These are phyloP conservation scores for Alliaria petiolata DNA, from an alignment of 345 rosid species.

Conservation along the genomic window DNA sequence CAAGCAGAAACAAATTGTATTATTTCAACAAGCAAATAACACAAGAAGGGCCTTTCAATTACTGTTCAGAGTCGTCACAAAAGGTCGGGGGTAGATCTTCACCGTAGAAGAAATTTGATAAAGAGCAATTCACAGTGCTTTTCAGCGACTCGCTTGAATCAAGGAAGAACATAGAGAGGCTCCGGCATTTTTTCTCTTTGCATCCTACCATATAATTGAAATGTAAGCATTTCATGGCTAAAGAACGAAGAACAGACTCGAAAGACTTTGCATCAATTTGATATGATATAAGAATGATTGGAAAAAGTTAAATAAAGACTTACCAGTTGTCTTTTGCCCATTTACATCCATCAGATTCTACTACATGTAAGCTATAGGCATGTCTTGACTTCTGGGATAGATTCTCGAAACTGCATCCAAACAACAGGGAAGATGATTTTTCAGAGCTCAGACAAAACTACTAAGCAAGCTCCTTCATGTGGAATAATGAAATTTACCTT, in stretches of 20 bases:
- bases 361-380: slow-evolving; percentile 91
- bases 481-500: slow-evolving; percentile 46
- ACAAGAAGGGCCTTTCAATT: background rate
- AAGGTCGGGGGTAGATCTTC: background rate
- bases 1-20: slow-evolving; percentile 19
- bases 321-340: slow-evolving; percentile 90
- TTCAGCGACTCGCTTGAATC: slow-evolving; percentile 20
- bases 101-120: background rate
- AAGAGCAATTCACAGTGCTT: background rate
- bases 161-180: slow-evolving; percentile 61
- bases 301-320: slow-evolving; percentile 11
- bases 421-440: background rate
- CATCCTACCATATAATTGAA: slow-evolving; percentile 49
- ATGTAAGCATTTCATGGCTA: background rate
- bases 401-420: slow-evolving; percentile 66
- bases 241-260: background rate
- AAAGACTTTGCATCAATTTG: background rate
- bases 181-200: slow-evolving; percentile 69
- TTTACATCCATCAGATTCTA: slow-evolving; percentile 86
- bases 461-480: background rate
- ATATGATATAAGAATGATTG: background rate
- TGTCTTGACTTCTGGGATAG: slow-evolving; percentile 76
- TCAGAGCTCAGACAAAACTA: background rate
- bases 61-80: background rate
- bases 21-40: background rate